Conservation (phyloP, 2,329 filamentous ascomycete genomes). For the Chaetomiaceae sp. region DNA sequence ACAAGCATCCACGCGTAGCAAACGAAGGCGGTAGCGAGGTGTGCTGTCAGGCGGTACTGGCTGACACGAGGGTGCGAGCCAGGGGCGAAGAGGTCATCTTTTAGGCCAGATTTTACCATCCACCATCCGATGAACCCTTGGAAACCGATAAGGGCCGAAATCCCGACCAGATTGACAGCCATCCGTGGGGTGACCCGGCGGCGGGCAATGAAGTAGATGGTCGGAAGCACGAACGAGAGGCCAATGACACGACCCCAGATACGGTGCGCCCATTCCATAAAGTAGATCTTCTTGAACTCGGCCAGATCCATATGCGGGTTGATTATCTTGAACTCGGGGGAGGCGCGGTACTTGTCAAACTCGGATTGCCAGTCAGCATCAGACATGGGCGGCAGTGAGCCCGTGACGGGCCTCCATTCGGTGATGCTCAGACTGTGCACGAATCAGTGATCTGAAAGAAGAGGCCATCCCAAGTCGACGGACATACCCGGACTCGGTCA, state of each 20-base stretch:
- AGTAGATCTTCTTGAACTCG: slow-evolving; percentile 99
- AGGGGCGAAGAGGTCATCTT: slow-evolving; percentile 89
- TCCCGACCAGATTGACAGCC: slow-evolving; percentile 72
- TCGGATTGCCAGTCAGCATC: slow-evolving; percentile 83
- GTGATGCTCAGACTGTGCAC: slow-evolving; percentile 80
- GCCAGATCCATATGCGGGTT: slow-evolving; percentile 89
- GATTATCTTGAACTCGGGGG: slow-evolving; percentile 86
- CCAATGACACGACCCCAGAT: slow-evolving; percentile 93
- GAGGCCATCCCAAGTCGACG: not conserved
- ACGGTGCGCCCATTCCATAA: slow-evolving; percentile 97
- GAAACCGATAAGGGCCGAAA: slow-evolving; percentile 85
- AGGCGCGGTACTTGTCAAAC: slow-evolving; percentile 86
- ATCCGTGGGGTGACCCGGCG: slow-evolving; percentile 74
- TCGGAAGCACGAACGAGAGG: slow-evolving; percentile 81
- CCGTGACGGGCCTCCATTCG: slow-evolving; percentile 96
- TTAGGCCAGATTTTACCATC: slow-evolving; percentile 97
- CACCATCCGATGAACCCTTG: slow-evolving; percentile 97
- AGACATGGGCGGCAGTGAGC: slow-evolving; percentile 78
- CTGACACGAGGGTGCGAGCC: slow-evolving; percentile 88
- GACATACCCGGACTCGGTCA: slow-evolving; percentile 86
- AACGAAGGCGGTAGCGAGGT: slow-evolving; percentile 83
- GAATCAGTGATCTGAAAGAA: slow-evolving; percentile 3
- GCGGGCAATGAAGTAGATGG: slow-evolving; percentile 80
- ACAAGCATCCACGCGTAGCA: slow-evolving; percentile 95
- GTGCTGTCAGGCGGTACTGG: slow-evolving; percentile 87